Evolutionary conservation across 2,329 filamentous ascomycete genomes (phyloP).

Genomic region (Venturia effusa): DNA sequence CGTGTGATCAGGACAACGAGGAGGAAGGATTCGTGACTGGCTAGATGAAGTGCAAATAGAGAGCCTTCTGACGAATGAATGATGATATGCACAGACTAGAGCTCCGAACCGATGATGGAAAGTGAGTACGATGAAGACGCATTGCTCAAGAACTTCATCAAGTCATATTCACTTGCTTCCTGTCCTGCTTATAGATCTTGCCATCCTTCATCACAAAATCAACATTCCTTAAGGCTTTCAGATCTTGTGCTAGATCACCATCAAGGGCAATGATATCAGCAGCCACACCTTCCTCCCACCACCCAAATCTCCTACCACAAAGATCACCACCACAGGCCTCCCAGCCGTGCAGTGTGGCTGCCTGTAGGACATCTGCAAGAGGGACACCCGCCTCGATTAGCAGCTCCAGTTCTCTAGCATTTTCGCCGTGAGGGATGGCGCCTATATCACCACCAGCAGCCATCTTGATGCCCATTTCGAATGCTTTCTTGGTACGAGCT

Average conservation of each 20-base stretch:
- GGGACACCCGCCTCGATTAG: constrained; percentile 41
- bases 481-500: constrained; percentile 30
- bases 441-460: constrained; percentile 14
- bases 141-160: not conserved
- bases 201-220: constrained; percentile 49
- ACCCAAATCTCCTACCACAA: constrained; percentile 42
- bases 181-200: constrained; percentile 35
- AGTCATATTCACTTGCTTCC: constrained; percentile 11
- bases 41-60: not conserved
- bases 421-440: constrained; percentile 42
- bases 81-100: too few species aligned
- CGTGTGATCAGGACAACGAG: not conserved
- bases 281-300: constrained; percentile 36
- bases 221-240: constrained; percentile 34
- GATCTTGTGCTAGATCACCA: constrained; percentile 32
- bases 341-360: constrained; percentile 43
- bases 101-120: too few species aligned
- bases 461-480: constrained; percentile 11
- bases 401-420: constrained; percentile 43
- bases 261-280: constrained; percentile 43
- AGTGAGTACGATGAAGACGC: too few species aligned
- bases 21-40: not conserved
- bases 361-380: constrained; percentile 38
- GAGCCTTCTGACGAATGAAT: too few species aligned
- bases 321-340: constrained; percentile 43